Evolutionary conservation across 768 basidiomycete genomes (phyloP), one percentile per base, ranked within the genome.

Genomic region (Suillus discolor): DNA sequence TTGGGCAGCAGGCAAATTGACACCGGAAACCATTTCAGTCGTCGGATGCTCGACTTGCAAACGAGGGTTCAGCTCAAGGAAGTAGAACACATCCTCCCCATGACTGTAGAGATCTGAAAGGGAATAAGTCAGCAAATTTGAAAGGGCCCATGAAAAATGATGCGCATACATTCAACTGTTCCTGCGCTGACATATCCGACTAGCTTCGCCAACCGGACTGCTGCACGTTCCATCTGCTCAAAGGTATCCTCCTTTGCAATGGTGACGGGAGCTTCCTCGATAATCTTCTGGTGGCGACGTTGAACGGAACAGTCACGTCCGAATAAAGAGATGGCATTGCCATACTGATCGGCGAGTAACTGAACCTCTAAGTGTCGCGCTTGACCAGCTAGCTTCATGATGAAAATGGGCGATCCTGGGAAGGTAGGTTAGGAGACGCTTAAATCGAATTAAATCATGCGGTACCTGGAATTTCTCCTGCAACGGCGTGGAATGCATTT

Each of bases 1-100:
- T 76, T 99, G 97, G 13, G 97, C 93, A 63, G 96, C 96, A 31
- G 97, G 97, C 61, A 99, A 87, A 78, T 98, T 97, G 80, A 98
- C 97, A 12, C 97, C 97, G 5, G 92, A 90, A n/a, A 99, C 97
- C 94, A 99, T 99, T 79, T 99, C 97, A 25, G 97, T 99, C 13
- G 97, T 99, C 12, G 97, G 97, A 78, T 99, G 97, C 81, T 99
- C 97, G 73, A 99, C 97, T 81, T 99, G 97, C 25, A 99, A 90
- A 85, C 97, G 96, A 55, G 97, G 97, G 78, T 99, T 99, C 66
- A 99, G 87, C 79, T 99, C 97, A 68, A 99, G 85, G 86, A 99
- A 99, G 82, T 92, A 94, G 81, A 99, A 99, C 36, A 89, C 86
- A 74, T 99, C 94, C 67, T 98, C 97, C 0, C 89, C 84, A 68